A percentile compares a stretch with the other conserved stretches of the same genome.
Evolutionary conservation across 768 basidiomycete species (phyloP).

Genomic region (Leccinum aurantiacum): DNA sequence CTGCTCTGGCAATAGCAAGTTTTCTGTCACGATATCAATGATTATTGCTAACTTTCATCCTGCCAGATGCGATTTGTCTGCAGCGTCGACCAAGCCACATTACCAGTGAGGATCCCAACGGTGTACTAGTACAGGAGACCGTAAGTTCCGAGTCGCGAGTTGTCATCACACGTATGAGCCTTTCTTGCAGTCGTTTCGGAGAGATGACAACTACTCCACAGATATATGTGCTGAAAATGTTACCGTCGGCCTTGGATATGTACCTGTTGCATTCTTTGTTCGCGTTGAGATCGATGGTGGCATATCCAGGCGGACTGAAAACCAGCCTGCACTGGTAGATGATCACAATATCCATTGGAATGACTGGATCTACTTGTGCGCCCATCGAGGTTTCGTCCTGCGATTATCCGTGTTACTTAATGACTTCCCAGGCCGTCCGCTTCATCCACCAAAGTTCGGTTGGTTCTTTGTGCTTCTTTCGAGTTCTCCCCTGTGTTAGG

Average conservation of each 20-base stretch:
- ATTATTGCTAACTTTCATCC: neutral
- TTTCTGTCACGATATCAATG: neutral
- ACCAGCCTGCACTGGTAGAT: neutral
- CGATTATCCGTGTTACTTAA: neutral
- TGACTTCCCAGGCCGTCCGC: slow-evolving; percentile 1
- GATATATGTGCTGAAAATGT: slow-evolving; percentile 12
- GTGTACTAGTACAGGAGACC: no score
- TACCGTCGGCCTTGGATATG: neutral
- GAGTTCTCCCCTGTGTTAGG: slow-evolving; percentile 6
- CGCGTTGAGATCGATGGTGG: neutral
- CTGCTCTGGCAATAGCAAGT: neutral
- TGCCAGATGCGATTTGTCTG: slow-evolving; percentile 6
- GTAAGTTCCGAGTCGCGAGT: no score
- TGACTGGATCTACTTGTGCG: neutral
- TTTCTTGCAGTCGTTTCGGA: neutral
- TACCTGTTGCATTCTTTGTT: slow-evolving; percentile 15
- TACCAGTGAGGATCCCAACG: neutral
- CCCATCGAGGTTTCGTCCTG: neutral
- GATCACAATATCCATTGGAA: neutral
- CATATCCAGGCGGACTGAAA: neutral
- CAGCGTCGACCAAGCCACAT: neutral
- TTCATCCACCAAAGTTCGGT: neutral
- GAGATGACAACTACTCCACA: neutral
- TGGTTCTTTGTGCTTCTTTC: slow-evolving; percentile 3
- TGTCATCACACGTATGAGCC: slow-evolving; percentile 10